Evolutionary conservation across 2,329 filamentous ascomycete genomes (phyloP).

Genomic region (Ophiostoma sp.): DNA sequence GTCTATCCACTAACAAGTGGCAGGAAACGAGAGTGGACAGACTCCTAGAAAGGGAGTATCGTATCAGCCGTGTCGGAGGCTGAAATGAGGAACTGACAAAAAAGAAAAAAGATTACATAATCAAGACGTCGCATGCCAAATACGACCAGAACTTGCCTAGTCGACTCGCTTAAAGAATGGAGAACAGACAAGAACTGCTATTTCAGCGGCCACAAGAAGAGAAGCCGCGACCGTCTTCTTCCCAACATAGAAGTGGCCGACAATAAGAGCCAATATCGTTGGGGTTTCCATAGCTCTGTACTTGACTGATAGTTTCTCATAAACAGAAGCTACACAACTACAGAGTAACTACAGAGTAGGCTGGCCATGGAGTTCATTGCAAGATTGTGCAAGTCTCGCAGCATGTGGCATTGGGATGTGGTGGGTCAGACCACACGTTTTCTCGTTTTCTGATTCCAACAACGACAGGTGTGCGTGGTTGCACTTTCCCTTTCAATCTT

Average conservation of each 20-base stretch:
- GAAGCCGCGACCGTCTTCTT: background rate
- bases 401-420: background rate
- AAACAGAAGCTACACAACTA: background rate
- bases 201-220: background rate
- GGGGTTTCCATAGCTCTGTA: background rate
- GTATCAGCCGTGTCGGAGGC: background rate
- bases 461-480: background rate
- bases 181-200: background rate
- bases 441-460: background rate
- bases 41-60: background rate
- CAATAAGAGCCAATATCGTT: background rate
- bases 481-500: background rate
- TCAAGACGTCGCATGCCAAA: background rate
- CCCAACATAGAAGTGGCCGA: background rate
- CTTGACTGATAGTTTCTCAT: background rate
- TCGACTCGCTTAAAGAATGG: constrained; percentile 1
- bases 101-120: background rate
- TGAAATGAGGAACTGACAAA: background rate
- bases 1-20: background rate
- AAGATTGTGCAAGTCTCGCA: background rate
- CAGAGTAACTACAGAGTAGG: background rate
- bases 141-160: background rate
- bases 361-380: background rate
- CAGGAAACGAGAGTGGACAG: constrained; percentile 3
- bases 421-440: background rate